Evolutionary conservation across 768 basidiomycete species (phyloP).

Genomic region (Amylocystis lapponica): DNA sequence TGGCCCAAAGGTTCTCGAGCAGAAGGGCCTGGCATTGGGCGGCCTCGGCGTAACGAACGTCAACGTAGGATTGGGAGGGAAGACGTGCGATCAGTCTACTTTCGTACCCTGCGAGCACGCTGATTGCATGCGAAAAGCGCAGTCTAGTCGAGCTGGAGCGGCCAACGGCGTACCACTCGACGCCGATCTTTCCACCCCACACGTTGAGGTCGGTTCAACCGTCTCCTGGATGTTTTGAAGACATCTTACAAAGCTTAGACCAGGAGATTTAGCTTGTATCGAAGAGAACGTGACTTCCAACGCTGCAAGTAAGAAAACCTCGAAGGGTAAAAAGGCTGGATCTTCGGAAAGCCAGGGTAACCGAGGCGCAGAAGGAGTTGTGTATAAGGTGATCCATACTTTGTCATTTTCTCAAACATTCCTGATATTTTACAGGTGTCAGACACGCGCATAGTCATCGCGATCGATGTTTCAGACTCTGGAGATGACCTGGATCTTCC

Average conservation of each 20-base stretch:
- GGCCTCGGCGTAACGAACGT: conserved; percentile 66
- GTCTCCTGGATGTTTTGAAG: background rate
- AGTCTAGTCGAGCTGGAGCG: conserved; percentile 86
- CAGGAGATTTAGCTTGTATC: conserved; percentile 85
- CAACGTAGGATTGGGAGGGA: conserved; percentile 87
- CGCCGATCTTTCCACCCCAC: conserved; percentile 75
- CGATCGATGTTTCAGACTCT: conserved; percentile 60
- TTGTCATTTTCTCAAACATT: background rate
- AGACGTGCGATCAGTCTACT: conserved; percentile 55
- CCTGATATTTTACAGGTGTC: conserved; percentile 48
- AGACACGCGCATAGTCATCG: conserved; percentile 75
- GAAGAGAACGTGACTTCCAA: conserved; percentile 57
- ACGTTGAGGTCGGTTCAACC: conserved; percentile 55
- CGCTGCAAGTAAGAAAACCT: conserved; percentile 31
- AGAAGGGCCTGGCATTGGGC: conserved; percentile 75
- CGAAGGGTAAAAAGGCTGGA: conserved; percentile 42
- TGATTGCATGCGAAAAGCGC: conserved; percentile 3
- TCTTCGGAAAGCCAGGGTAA: conserved; percentile 28
- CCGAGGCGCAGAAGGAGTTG: conserved; percentile 65
- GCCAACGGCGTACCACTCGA: conserved; percentile 72
- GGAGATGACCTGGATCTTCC: conserved; percentile 73
- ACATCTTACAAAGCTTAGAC: conserved; percentile 49
- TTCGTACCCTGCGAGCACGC: background rate
- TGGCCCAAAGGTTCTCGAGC: conserved; percentile 78
- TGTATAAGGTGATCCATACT: conserved; percentile 62